A percentile compares a stretch with the other conserved stretches of the same genome.
These are phyloP conservation scores for Saraca asoca DNA, from an alignment of 331 rosid species.

Conservation along the genomic window DNA sequence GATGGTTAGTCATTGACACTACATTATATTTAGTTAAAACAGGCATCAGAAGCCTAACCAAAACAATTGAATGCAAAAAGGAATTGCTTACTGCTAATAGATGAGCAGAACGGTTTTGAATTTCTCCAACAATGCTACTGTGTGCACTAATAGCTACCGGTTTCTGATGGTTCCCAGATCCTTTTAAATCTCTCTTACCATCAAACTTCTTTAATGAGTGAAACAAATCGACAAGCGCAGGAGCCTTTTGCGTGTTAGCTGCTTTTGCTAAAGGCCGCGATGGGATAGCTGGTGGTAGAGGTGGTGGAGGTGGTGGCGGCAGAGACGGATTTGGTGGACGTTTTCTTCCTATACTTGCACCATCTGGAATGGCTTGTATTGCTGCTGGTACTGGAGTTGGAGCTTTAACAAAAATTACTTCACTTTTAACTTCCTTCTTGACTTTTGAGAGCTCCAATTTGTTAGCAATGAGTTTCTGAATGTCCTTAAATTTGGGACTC, in stretches of 20 bases:
- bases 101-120: conserved; percentile 92
- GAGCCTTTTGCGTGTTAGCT: conserved; percentile 52
- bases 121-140: conserved; percentile 90
- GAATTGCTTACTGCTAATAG: conserved; percentile 75
- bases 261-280: conserved; percentile 45
- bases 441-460: conserved; percentile 60
- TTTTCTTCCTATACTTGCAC: conserved; percentile 41
- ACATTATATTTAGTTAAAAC: conserved; percentile 25
- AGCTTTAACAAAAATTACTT: conserved; percentile 39
- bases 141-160: conserved; percentile 63
- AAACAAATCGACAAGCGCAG: conserved; percentile 51
- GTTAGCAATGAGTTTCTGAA: conserved; percentile 73
- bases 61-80: conserved; percentile 9
- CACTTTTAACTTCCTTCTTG: conserved; percentile 45
- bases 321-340: conserved; percentile 38
- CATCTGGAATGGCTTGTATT: conserved; percentile 33
- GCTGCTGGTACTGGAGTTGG: conserved; percentile 20
- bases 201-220: conserved; percentile 60
- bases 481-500: conserved; percentile 63
- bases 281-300: conserved; percentile 59
- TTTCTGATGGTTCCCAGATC: conserved; percentile 44
- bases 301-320: conserved; percentile 46
- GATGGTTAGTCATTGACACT: conserved; percentile 22
- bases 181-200: conserved; percentile 49
- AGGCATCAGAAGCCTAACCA: conserved; percentile 24